These are phyloP conservation scores for Cryptococcus neoformans DNA, from an alignment of 1,284 basidiomycete genomes.

Conservation along the genomic window DNA sequence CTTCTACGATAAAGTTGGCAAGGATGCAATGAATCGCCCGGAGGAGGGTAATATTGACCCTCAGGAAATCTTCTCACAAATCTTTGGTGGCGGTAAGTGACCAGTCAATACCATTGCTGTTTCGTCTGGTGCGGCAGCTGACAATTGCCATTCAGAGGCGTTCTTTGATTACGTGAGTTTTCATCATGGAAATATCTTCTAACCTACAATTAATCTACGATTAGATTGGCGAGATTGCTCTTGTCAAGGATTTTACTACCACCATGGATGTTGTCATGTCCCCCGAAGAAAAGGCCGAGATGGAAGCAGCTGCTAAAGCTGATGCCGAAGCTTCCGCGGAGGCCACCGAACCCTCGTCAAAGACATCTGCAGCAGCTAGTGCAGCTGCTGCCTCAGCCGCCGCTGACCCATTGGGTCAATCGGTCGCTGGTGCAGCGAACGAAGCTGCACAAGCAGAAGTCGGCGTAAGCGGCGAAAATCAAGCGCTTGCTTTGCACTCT, in stretches of 20 bases:
- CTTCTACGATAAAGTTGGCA: conserved; percentile 95
- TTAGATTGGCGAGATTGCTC: conserved; percentile 86
- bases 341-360: conserved; percentile 13
- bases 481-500: conserved; percentile 33
- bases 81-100: conserved; percentile 82
- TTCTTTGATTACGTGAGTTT: conserved; percentile 70
- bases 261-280: conserved; percentile 56
- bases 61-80: conserved; percentile 84
- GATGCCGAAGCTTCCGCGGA: conserved; percentile 15
- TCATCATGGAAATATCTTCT: neutral
- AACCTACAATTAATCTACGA: neutral
- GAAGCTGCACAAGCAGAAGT: conserved; percentile 3
- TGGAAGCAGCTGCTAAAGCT: conserved; percentile 58
- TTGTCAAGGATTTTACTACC: conserved; percentile 64
- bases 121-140: conserved; percentile 1
- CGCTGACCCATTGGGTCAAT: conserved; percentile 12
- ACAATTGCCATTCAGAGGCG: conserved; percentile 26
- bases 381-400: conserved; percentile 17
- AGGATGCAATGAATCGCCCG: conserved; percentile 50
- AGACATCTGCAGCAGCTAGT: conserved; percentile 31
- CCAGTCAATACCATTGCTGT: neutral
- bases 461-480: neutral
- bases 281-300: conserved; percentile 86
- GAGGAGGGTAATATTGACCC: conserved; percentile 62
- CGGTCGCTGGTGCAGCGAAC: conserved; percentile 16